phyloP scores from a whole-genome alignment of 345 rosid species.

The Raphanus sativus region DNA sequence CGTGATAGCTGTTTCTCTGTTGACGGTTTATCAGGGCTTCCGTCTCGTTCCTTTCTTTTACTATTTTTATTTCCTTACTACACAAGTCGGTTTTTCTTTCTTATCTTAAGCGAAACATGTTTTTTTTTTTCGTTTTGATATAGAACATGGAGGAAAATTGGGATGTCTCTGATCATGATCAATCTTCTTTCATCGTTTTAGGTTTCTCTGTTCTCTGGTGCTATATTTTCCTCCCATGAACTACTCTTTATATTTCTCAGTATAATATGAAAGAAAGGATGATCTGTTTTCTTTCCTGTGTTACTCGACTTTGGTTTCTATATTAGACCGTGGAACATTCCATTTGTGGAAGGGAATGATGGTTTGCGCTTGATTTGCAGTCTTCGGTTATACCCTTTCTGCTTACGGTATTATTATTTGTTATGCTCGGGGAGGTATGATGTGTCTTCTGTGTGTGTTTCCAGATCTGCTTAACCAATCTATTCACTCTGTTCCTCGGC shows the following conservation, averaged over 20 bases:
- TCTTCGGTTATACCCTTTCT: neutral
- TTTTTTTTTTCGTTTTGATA: neutral
- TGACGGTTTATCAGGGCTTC: neutral
- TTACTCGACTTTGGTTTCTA: neutral
- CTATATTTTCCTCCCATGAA: neutral
- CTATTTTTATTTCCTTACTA: neutral
- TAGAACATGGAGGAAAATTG: neutral
- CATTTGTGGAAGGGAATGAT: neutral
- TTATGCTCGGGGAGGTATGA: neutral
- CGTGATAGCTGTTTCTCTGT: neutral
- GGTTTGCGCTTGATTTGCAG: neutral
- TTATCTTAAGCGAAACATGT: neutral
- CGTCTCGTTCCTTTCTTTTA: neutral
- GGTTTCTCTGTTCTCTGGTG: neutral
- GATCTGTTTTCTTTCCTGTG: neutral
- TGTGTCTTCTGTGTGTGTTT: neutral
- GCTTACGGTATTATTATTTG: neutral
- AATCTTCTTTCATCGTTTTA: neutral
- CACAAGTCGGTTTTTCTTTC: neutral
- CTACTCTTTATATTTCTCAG: neutral
- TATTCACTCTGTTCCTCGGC: neutral
- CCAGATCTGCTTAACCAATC: neutral
- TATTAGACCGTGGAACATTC: neutral
- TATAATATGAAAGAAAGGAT: no score
- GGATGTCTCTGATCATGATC: neutral